A percentile compares a stretch with the other conserved stretches of the same genome.
These are phyloP conservation scores for Linum usitatissimum DNA, from an alignment of 345 rosid species.

Conservation along the genomic window DNA sequence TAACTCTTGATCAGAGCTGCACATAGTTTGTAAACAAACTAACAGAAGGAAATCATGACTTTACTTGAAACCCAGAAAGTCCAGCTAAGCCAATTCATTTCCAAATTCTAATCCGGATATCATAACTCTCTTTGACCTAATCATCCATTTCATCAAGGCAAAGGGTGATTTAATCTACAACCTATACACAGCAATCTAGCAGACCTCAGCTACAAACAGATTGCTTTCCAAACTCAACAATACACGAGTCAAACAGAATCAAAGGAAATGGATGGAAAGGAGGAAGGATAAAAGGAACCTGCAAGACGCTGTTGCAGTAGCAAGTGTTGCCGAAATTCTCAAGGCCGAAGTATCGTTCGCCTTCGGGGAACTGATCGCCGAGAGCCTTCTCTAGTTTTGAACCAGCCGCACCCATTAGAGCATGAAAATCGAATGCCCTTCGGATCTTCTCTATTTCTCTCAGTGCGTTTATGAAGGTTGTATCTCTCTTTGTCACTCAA, in stretches of 20 bases:
- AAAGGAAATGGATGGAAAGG: not conserved
- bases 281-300: slow-evolving; percentile 33
- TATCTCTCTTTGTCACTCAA: not conserved
- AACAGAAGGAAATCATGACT: not conserved
- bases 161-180: not conserved
- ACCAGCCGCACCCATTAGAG: slow-evolving; percentile 89
- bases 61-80: not conserved
- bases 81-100: not conserved
- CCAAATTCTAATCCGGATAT: not conserved
- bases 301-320: slow-evolving; percentile 95
- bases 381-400: slow-evolving; percentile 99
- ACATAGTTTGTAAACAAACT: not conserved
- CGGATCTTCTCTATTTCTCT: not conserved
- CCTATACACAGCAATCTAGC: not conserved
- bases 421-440: slow-evolving; percentile 4
- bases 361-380: slow-evolving; percentile 99
- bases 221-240: not conserved
- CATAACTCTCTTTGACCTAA: not conserved
- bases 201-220: not conserved
- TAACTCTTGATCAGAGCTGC: not conserved
- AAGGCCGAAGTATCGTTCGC: slow-evolving; percentile 95
- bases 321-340: slow-evolving; percentile 99
- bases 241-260: not conserved
- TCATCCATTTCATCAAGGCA: not conserved
- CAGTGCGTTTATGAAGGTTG: not conserved